Conservation (phyloP, 192 early-diverging fungal genomes). For the Entomortierella lignicola region DNA sequence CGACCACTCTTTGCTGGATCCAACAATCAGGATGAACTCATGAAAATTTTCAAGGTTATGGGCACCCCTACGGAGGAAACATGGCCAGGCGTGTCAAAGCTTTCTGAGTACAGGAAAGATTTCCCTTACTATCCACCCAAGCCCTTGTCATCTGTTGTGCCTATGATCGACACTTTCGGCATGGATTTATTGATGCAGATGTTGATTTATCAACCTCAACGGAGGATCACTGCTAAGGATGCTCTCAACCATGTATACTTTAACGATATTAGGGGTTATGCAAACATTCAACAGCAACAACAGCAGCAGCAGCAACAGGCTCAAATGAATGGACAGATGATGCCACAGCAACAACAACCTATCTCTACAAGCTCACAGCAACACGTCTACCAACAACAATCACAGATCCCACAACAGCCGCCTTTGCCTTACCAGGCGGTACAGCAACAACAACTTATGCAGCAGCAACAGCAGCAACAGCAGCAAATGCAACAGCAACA, state of each 20-base stretch:
- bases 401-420: slow-evolving; percentile 25
- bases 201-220: slow-evolving; percentile 79
- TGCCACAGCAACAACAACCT: slow-evolving; percentile 33
- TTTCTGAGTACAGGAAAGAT: slow-evolving; percentile 78
- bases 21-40: slow-evolving; percentile 83
- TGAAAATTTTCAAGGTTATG: slow-evolving; percentile 83
- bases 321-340: slow-evolving; percentile 39
- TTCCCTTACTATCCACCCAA: slow-evolving; percentile 73
- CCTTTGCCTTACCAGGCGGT: slow-evolving; percentile 20
- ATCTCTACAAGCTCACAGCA: slow-evolving; percentile 15
- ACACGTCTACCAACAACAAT: slow-evolving; percentile 15
- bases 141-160: slow-evolving; percentile 73
- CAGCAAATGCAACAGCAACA: slow-evolving; percentile 16
- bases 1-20: slow-evolving; percentile 85
- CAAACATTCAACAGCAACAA: slow-evolving; percentile 48
- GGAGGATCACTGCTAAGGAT: slow-evolving; percentile 72
- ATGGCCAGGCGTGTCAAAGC: slow-evolving; percentile 78
- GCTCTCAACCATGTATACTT: slow-evolving; percentile 74
- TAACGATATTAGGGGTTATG: slow-evolving; percentile 56
- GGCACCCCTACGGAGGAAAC: slow-evolving; percentile 82
- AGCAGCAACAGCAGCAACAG: slow-evolving; percentile 20
- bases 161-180: slow-evolving; percentile 80
- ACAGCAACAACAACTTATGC: slow-evolving; percentile 42
- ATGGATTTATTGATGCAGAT: slow-evolving; percentile 80
- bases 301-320: slow-evolving; percentile 23